phyloP scores from a whole-genome alignment of 1,284 basidiomycete species.

The Trichosporon ovoides region DNA sequence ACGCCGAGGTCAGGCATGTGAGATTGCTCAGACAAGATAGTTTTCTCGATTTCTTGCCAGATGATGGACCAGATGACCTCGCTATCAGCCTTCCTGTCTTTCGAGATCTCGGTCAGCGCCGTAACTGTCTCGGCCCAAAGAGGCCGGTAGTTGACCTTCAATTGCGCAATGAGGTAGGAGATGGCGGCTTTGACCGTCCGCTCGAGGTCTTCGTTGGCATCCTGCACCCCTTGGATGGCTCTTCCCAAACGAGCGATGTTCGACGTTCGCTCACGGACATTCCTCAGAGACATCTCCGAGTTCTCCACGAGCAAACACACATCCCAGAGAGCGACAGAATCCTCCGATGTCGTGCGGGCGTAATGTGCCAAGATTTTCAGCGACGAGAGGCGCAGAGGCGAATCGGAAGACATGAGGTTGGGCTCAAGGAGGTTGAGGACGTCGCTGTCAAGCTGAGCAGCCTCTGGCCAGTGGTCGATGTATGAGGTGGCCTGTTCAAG shows the following conservation, averaged over 20 bases:
- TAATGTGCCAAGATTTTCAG: constrained; percentile 41
- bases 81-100: constrained; percentile 50
- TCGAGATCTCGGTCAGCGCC: constrained; percentile 60
- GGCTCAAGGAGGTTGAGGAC: constrained; percentile 24
- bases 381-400: constrained; percentile 42
- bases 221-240: constrained; percentile 2
- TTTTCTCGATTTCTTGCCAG: constrained; percentile 59
- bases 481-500: constrained; percentile 56
- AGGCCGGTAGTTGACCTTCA: constrained; percentile 86
- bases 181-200: constrained; percentile 15
- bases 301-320: constrained; percentile 68
- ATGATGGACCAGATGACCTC: constrained; percentile 67
- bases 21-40: constrained; percentile 23
- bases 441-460: constrained; percentile 22
- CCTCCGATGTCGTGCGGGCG: constrained; percentile 20
- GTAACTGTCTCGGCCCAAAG: constrained; percentile 76
- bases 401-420: constrained; percentile 52
- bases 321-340: constrained; percentile 51
- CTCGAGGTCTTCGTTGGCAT: constrained; percentile 12
- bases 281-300: constrained; percentile 65
- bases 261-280: constrained; percentile 73
- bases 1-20: constrained; percentile 29
- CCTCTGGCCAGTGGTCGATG: constrained; percentile 47
- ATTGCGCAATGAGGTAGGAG: constrained; percentile 53
- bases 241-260: constrained; percentile 52